Evolutionary conservation across 2,329 filamentous ascomycete species (phyloP), one percentile per base, ranked within the genome.

Genomic region (Verticillium nonalfalfae): DNA sequence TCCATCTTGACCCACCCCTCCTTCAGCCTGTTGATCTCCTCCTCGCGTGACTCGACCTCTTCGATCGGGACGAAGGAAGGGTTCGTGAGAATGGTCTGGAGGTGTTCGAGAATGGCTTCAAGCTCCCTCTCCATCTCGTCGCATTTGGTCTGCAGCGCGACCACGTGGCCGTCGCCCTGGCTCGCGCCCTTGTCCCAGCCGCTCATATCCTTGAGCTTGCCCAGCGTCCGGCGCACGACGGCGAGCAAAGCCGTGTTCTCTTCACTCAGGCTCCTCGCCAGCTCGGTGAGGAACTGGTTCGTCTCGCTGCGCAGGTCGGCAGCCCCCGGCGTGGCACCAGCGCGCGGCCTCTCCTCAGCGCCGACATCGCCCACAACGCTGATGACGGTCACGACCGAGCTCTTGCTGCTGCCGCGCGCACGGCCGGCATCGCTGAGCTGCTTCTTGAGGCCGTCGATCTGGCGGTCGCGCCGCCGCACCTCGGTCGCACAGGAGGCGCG

Each of bases 1-100:
- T 98, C 93, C 91, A 98, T 97, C 75, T 90, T 93, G 72, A 96
- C 90, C 89, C 94, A 96, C 15, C 93, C 92, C 60, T 90, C 85
- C 60, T 91, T 87, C 57, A 99, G 80, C 59, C 91, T 85, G 59
- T 84, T 82, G 66, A 99, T 98, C 72, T 97, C 93, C 63, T 96
- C 90, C 66, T 99, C 94, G 60, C 94, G 87, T n/a, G 93, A 78
- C 70, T 96, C 89, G 2, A 99, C 92, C 73, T 98, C 95, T 69
- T 98, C 95, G 26, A 98, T 86, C 0, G 94, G 91, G 14, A 97
- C 95, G 72, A 98, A 99, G 2, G 93, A 96, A 1, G 95, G 95
- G 70, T 98, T 98, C 9, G 93, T 97, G 55, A 99, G 81, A 40
- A 99, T 85, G 2, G 84, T 89, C 66, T 90, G 85, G 65, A 99